These are phyloP conservation scores for Cucurbitaria berberidis DNA, from an alignment of 2,329 filamentous ascomycete species.

Conservation along the genomic window DNA sequence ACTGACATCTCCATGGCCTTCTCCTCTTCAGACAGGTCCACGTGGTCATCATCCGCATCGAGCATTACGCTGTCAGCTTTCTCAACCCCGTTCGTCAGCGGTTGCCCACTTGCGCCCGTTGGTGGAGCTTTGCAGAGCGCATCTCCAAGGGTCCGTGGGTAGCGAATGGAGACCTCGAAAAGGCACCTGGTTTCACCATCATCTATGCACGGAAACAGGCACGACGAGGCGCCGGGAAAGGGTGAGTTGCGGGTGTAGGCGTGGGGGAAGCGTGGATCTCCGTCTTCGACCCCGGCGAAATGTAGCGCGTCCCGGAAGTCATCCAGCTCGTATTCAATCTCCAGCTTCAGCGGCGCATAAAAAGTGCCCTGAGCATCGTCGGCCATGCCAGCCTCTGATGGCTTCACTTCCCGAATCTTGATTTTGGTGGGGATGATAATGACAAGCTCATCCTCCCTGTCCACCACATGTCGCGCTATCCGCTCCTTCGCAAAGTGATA, in stretches of 20 bases:
- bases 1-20: slow-evolving; percentile 87
- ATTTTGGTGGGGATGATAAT: slow-evolving; percentile 66
- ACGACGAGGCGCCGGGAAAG: slow-evolving; percentile 79
- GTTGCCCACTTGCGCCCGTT: slow-evolving; percentile 14
- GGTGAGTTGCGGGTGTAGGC: slow-evolving; percentile 85
- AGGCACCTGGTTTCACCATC: slow-evolving; percentile 79
- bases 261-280: slow-evolving; percentile 85
- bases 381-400: slow-evolving; percentile 51
- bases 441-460: slow-evolving; percentile 63
- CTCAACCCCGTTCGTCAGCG: slow-evolving; percentile 26
- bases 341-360: slow-evolving; percentile 67
- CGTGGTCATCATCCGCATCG: slow-evolving; percentile 46
- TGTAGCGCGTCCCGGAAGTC: slow-evolving; percentile 85
- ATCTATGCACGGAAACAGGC: slow-evolving; percentile 92
- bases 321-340: slow-evolving; percentile 78
- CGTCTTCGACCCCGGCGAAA: slow-evolving; percentile 83
- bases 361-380: slow-evolving; percentile 34
- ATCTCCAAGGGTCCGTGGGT: slow-evolving; percentile 85
- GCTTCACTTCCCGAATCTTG: slow-evolving; percentile 66
- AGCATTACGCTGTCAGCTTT: slow-evolving; percentile 43
- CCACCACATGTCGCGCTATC: slow-evolving; percentile 63
- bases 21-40: slow-evolving; percentile 72
- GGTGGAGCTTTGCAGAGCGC: slow-evolving; percentile 55
- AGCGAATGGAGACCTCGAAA: slow-evolving; percentile 89
- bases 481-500: slow-evolving; percentile 78